Base-by-base conservation (phyloP, 129 eudicot species). In the Tanacetum coccineum region DNA sequence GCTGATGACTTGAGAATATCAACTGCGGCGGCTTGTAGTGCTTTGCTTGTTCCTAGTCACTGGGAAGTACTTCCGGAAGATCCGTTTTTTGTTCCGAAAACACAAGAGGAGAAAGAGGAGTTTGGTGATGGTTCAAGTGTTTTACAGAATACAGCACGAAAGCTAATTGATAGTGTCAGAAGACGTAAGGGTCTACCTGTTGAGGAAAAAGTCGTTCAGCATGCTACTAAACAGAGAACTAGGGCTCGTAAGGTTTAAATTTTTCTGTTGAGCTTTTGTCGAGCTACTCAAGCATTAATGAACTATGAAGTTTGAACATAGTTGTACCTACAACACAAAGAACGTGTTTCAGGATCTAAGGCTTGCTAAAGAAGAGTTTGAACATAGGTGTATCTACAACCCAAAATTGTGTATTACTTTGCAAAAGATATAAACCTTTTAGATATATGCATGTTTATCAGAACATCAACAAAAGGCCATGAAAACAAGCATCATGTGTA, bases 211-310 rank as follows among this genome's bases (percentile, higher is more conserved):
- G 88, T 91, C 12, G 97, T 91, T 6, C 97, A 87, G 72, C 85
- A 79, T 80, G 97, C 96, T 25, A 91, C 97, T 6, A 91, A 91
- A 77, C 97, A 91, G 76, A 83, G 97, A 52, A 91, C 97, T 3
- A 68, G 84, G 78, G 95, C 99, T 59, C 88, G 99, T 1, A 94
- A 94, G 80, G 99, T 89, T 73, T 94, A 88, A 60, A 2, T 15
- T 61, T 6, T 61, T 61, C n/a, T 15, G 26, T 32, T 61, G 22
- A 61, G 28, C 40, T 71, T 65, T 22, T 39, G 70, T 30, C 9
- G 9, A 36, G 18, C 11, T 51, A 13, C 47, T 17, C 45, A 10
- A 2, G 26, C 53, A 11, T 48, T 48, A 11, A 47, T 47, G 51
- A 9, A 13, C 15, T 48, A 11, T 48, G 3, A 8, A 30, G 39